A percentile compares a stretch with the other conserved stretches of the same genome.
phyloP scores from a whole-genome alignment of 176 grass and related monocot genomes.

The Triticum turgidum region DNA sequence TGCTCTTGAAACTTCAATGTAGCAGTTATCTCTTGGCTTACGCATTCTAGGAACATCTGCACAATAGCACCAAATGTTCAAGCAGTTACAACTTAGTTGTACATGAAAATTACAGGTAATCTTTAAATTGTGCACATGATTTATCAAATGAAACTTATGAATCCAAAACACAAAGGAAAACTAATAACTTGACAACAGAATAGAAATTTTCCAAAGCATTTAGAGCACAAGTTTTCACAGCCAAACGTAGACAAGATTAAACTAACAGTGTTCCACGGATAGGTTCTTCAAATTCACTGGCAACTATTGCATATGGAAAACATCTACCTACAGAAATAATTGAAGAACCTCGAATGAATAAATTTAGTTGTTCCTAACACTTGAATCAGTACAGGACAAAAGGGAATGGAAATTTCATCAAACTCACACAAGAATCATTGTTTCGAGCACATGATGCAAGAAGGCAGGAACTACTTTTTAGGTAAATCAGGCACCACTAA shows the following conservation, averaged over 20 bases:
- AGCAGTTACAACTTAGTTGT: not conserved
- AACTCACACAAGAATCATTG: not conserved
- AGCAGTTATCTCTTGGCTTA: constrained; percentile 74
- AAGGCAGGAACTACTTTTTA: not conserved
- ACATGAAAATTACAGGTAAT: not conserved
- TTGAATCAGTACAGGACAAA: not conserved
- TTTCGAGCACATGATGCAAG: not conserved
- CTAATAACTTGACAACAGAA: not conserved
- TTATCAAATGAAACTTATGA: not conserved
- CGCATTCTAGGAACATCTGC: constrained; percentile 71
- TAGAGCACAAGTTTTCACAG: not conserved
- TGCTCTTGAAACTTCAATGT: constrained; percentile 87
- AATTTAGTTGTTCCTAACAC: not conserved
- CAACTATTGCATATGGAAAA: not conserved
- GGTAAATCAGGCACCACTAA: not conserved
- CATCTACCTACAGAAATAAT: constrained; percentile 1
- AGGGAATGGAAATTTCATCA: not conserved
- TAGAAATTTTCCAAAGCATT: not conserved
- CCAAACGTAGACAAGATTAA: not conserved
- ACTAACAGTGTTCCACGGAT: no score
- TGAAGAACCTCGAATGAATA: constrained; percentile 6
- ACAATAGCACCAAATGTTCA: constrained; percentile 31
- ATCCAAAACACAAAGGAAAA: not conserved
- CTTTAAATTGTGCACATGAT: constrained; percentile 1
- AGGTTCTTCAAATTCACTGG: not conserved